Conservation (phyloP, 2,329 filamentous ascomycete genomes). For the Fusarium brevicatenulatum region DNA sequence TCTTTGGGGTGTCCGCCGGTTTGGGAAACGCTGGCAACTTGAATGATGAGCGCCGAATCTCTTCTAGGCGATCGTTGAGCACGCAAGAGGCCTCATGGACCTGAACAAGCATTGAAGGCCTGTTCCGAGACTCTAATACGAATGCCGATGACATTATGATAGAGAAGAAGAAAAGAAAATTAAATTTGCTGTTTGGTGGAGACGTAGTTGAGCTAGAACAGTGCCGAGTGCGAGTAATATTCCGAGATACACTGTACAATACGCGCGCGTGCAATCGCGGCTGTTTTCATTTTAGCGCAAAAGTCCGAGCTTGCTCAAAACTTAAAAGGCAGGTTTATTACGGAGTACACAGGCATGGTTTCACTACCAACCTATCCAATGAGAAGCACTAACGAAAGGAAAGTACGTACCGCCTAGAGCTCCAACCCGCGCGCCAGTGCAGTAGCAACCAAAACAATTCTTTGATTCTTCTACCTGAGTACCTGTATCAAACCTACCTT, state of each 20-base stretch:
- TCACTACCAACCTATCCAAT: background rate
- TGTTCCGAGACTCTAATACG: conserved; percentile 99
- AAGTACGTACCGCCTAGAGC: conserved; percentile 35
- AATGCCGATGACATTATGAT: conserved; percentile 84
- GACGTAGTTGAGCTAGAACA: conserved; percentile 40
- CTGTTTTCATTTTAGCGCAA: conserved; percentile 3
- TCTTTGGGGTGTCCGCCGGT: conserved; percentile 57
- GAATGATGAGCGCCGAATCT: conserved; percentile 75
- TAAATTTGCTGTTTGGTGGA: conserved; percentile 44
- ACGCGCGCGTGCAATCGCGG: conserved; percentile 27
- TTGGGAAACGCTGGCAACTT: conserved; percentile 69
- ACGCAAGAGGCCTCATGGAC: conserved; percentile 84
- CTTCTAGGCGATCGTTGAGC: conserved; percentile 98
- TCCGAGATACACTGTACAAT: conserved; percentile 12
- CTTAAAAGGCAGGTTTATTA: background rate
- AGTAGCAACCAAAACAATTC: conserved; percentile 42
- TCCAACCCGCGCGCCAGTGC: conserved; percentile 35
- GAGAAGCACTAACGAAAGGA: background rate
- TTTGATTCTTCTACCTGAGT: conserved; percentile 34
- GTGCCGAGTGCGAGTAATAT: conserved; percentile 13
- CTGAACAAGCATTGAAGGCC: conserved; percentile 94
- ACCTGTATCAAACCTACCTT: conserved; percentile 24
- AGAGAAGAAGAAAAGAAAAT: conserved; percentile 51
- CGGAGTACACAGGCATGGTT: background rate
- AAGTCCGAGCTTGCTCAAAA: background rate